Conservation (phyloP, 768 basidiomycete species). For the Clitopilus passeckerianus region DNA sequence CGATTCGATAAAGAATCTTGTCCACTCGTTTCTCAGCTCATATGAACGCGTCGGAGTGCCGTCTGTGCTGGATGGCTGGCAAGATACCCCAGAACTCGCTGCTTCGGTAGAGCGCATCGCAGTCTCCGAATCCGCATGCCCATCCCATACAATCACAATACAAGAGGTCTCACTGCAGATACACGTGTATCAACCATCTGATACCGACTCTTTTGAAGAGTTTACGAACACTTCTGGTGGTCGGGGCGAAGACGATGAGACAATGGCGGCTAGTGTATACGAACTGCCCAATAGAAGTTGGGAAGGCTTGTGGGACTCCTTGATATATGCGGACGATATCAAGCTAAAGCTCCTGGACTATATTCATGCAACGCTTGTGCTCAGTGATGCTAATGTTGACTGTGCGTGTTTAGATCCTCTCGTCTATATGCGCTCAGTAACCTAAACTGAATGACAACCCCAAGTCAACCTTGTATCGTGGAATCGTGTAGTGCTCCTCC, state of each 20-base stretch:
- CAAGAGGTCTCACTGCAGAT: constrained; percentile 66
- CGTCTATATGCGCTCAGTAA: constrained; percentile 3
- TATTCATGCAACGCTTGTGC: constrained; percentile 89
- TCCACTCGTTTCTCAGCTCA: constrained; percentile 51
- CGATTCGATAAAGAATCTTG: constrained; percentile 66
- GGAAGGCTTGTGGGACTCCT: constrained; percentile 91
- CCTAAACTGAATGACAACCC: background rate
- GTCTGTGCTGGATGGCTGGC: constrained; percentile 74
- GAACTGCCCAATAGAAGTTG: constrained; percentile 79
- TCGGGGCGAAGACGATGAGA: constrained; percentile 64
- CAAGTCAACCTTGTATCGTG: constrained; percentile 90
- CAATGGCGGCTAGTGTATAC: constrained; percentile 86
- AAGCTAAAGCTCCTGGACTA: constrained; percentile 90
- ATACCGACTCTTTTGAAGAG: constrained; percentile 66
- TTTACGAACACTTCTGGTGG: constrained; percentile 54
- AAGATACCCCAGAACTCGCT: constrained; percentile 63
- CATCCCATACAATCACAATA: constrained; percentile 45
- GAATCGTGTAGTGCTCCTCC: constrained; percentile 92
- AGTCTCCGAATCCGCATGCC: constrained; percentile 66
- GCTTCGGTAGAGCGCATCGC: constrained; percentile 73
- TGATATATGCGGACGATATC: constrained; percentile 81
- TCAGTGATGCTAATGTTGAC: constrained; percentile 85
- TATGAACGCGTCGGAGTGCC: constrained; percentile 67
- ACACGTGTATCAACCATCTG: constrained; percentile 83
- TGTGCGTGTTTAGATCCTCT: constrained; percentile 41